Base-by-base conservation (phyloP, 208 protist species). In the Trypanosoma cruzi region DNA sequence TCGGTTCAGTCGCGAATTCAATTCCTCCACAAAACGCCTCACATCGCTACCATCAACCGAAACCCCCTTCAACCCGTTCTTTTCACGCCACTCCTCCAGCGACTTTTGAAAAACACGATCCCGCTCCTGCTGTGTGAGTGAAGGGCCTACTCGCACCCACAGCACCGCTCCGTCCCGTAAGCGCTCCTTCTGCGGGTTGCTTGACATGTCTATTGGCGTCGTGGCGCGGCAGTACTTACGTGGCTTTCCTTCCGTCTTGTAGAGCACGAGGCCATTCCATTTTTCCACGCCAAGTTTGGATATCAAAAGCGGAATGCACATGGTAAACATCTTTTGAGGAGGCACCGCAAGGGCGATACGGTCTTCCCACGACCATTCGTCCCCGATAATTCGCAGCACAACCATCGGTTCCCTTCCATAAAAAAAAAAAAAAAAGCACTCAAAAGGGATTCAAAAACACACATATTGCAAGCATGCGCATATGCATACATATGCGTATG, bases 321-420 rank as follows among this genome's bases (percentile, higher is more conserved):
- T 65, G 2, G 36, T 53, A 49, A 78, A 78, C 10, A 29, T 24
- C 16, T 55, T 54, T 40, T 71, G 49, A 48, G 64, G 64, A 16
- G 61, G 44, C n/a, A 68, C n/a, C 22, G 60, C 57, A 42, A 71
- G 57, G 59, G 64, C 73, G 37, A 78, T 72, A 59, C 68, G 66
- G n/a, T 78, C 73, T 48, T 73, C 66, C 58, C 58, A 78, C n/a
- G 46, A 55, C 73, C 73, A 78, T 24, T 78, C 73, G 22, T 70
- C 64, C 8, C 73, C 73, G 37, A 72, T 61, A 11, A 78, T 36
- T n/a, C 64, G 61, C 46, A 78, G 52, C 40, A 78, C 73, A 14
- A 73, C 57, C 73, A 78, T 78, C 20, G 2, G 53, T 14, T 16
- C 36, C 28, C 32, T 1, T 28, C 18, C 53, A 34, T 36, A 37